Conservation (phyloP, 1,284 basidiomycete genomes). For the Cystobasidium pallidum region DNA sequence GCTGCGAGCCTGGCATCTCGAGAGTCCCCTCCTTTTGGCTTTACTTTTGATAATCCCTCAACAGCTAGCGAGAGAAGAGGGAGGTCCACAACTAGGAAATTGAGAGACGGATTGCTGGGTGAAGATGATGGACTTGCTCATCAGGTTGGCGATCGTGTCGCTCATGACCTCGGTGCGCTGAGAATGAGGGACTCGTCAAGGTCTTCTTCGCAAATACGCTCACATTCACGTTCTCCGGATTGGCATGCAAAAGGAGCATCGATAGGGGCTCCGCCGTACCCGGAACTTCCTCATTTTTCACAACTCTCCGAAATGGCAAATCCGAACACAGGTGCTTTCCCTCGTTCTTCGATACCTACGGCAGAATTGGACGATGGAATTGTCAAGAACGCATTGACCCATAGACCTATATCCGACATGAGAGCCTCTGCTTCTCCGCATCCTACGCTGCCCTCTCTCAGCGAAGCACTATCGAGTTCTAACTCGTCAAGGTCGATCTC, state of each 20-base stretch:
- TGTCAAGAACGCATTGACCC: slow-evolving; percentile 27
- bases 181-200: slow-evolving; percentile 25
- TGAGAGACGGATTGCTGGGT: background rate
- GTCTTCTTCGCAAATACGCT: slow-evolving; percentile 6
- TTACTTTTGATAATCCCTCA: background rate
- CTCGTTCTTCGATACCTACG: slow-evolving; percentile 15
- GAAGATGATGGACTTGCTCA: slow-evolving; percentile 8
- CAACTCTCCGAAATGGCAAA: slow-evolving; percentile 11
- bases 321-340: background rate
- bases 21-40: slow-evolving; percentile 31
- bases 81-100: slow-evolving; percentile 31
- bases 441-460: slow-evolving; percentile 30
- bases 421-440: slow-evolving; percentile 29
- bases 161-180: slow-evolving; percentile 28
- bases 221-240: slow-evolving; percentile 19
- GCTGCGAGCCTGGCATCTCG: background rate
- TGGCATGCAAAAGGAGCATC: background rate
- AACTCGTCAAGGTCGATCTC: slow-evolving; percentile 26
- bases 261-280: background rate
- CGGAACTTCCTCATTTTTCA: slow-evolving; percentile 9
- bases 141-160: slow-evolving; percentile 26
- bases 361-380: slow-evolving; percentile 36
- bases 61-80: slow-evolving; percentile 25
- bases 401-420: slow-evolving; percentile 36
- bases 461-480: slow-evolving; percentile 29